phyloP scores from a whole-genome alignment of 768 basidiomycete species.

The Rhodosporidiobolus sp. region DNA sequence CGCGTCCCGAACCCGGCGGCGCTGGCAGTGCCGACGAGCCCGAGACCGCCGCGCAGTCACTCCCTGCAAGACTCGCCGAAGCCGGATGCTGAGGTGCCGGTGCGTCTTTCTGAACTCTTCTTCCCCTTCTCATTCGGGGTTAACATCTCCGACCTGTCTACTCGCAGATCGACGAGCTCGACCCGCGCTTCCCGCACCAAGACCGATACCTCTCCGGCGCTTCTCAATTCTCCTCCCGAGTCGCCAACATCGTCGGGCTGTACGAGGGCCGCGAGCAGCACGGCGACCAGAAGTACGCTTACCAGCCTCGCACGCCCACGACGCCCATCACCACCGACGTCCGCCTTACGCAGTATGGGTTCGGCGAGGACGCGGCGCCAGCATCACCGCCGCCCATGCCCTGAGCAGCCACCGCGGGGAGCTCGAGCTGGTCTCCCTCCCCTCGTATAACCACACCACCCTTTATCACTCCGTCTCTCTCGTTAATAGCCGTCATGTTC shows the following conservation, averaged over 20 bases:
- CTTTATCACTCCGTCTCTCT: too few relatives aligned
- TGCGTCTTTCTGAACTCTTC: background rate
- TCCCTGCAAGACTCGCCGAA: constrained; percentile 4
- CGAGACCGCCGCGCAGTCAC: background rate
- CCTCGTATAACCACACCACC: too few relatives aligned
- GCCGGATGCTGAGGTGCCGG: constrained; percentile 5
- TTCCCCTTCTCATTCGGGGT: background rate
- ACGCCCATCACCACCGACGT: background rate
- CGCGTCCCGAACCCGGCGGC: background rate
- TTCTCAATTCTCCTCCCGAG: constrained; percentile 20
- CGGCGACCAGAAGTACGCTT: background rate
- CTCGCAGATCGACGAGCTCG: constrained; percentile 18
- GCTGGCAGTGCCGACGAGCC: background rate
- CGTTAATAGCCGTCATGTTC: too few relatives aligned
- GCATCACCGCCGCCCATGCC: background rate
- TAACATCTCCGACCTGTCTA: too few relatives aligned
- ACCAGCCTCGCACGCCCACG: background rate
- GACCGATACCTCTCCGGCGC: constrained; percentile 18
- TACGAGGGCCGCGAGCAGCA: constrained; percentile 25
- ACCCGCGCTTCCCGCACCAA: background rate
- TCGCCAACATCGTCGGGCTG: constrained; percentile 22
- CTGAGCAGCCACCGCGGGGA: too few relatives aligned
- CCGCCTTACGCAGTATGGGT: constrained; percentile 16
- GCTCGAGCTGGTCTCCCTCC: too few relatives aligned
- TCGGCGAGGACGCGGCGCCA: background rate